These are phyloP conservation scores for Mycosphaerella sp. DNA, from an alignment of 2,329 filamentous ascomycete genomes.

Conservation along the genomic window DNA sequence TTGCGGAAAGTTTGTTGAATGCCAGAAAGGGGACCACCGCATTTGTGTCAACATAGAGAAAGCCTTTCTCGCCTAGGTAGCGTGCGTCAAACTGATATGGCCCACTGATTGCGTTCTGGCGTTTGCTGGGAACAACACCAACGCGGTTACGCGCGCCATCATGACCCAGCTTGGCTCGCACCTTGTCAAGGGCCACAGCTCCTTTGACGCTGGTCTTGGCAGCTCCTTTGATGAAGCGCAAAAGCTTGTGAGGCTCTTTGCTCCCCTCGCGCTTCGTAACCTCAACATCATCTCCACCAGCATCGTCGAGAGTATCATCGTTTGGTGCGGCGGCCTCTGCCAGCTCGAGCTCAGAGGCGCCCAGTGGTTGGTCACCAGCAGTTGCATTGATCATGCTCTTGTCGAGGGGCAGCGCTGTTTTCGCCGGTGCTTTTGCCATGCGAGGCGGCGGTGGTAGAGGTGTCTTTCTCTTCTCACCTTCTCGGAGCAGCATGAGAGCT, in stretches of 20 bases:
- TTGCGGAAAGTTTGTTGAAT: background rate
- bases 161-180: background rate
- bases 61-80: background rate
- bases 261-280: slow-evolving; percentile 2
- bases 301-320: slow-evolving; percentile 5
- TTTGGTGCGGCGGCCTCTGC: background rate
- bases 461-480: slow-evolving; percentile 1
- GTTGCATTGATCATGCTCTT: background rate
- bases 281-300: slow-evolving; percentile 10
- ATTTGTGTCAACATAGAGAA: slow-evolving; percentile 1
- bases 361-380: slow-evolving; percentile 2
- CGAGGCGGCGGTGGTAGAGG: slow-evolving; percentile 3
- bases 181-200: background rate
- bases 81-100: slow-evolving; percentile 1
- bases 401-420: background rate
- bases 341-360: slow-evolving; percentile 1
- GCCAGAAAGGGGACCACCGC: background rate
- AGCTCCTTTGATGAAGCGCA: slow-evolving; percentile 3
- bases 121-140: background rate
- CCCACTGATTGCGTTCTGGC: background rate
- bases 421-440: background rate
- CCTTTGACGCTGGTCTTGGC: background rate
- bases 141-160: background rate
- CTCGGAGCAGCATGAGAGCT: slow-evolving; percentile 4
- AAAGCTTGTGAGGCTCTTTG: slow-evolving; percentile 5